These are phyloP conservation scores for Myriosclerotinia duriaeana DNA, from an alignment of 2,329 filamentous ascomycete species.

Conservation along the genomic window DNA sequence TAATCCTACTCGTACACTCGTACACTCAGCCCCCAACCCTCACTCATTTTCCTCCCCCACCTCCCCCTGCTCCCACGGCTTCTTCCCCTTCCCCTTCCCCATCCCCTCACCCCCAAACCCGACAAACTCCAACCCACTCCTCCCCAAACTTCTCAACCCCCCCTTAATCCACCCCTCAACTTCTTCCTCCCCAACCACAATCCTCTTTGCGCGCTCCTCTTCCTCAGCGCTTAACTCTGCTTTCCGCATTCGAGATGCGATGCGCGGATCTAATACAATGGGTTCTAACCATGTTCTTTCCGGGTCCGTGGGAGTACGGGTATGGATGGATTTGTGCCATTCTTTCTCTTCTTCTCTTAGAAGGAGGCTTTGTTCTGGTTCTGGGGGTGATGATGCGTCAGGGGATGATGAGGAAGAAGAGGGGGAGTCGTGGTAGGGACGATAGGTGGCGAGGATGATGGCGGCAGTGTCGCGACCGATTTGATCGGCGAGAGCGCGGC, in stretches of 20 bases:
- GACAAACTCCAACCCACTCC: conserved; percentile 29
- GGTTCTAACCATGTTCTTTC: conserved; percentile 76
- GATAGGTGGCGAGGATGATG: conserved; percentile 65
- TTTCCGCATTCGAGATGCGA: conserved; percentile 75
- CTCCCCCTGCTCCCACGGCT: conserved; percentile 10
- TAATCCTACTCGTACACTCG: no score
- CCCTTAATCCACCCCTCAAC: conserved; percentile 69
- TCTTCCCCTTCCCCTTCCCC: conserved; percentile 24
- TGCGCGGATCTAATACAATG: conserved; percentile 72
- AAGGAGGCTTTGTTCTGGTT: conserved; percentile 60
- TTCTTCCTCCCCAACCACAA: conserved; percentile 65
- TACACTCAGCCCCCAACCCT: background rate
- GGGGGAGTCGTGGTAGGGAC: conserved; percentile 48
- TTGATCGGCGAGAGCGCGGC: conserved; percentile 78
- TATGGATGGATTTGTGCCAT: conserved; percentile 73
- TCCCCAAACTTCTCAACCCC: conserved; percentile 52
- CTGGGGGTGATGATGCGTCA: conserved; percentile 25
- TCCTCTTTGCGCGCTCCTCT: conserved; percentile 62
- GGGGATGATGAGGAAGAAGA: conserved; percentile 40
- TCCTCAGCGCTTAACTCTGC: conserved; percentile 71
- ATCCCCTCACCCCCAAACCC: conserved; percentile 33
- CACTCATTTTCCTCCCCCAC: conserved; percentile 26
- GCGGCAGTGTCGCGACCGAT: conserved; percentile 86
- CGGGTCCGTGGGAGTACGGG: conserved; percentile 55
- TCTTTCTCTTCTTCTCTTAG: conserved; percentile 72